Percentiles rank a stretch among this genome's conserved stretches.
Conservation (phyloP, 495 filamentous ascomycete genomes). For the Penicillium cataractarum region DNA sequence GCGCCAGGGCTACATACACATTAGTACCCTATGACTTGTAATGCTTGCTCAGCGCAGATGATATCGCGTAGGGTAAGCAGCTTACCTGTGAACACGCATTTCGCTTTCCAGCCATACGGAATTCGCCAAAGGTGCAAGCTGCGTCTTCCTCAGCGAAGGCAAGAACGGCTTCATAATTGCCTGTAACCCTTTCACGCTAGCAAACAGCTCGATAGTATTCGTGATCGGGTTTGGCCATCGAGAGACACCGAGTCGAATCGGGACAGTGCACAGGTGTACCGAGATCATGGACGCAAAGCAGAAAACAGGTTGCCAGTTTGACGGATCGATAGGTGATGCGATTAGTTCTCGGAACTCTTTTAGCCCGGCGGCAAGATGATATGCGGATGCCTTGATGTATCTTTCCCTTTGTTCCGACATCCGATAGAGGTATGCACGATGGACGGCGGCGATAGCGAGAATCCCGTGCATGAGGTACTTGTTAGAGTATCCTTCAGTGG, state of each 20-base stretch:
- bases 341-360: conserved; percentile 31
- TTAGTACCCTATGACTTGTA: background rate
- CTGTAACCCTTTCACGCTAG: conserved; percentile 25
- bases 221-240: conserved; percentile 26
- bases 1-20: conserved; percentile 5
- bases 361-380: conserved; percentile 26
- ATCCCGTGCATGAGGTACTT: conserved; percentile 47
- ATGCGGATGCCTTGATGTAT: conserved; percentile 36
- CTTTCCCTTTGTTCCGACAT: conserved; percentile 13
- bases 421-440: conserved; percentile 31
- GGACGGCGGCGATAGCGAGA: conserved; percentile 43
- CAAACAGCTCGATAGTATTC: conserved; percentile 26
- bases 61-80: background rate
- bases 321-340: conserved; percentile 30
- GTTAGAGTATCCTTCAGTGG: conserved; percentile 40
- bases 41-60: background rate
- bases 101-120: conserved; percentile 24
- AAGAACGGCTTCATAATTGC: conserved; percentile 29
- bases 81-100: conserved; percentile 23
- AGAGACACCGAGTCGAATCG: conserved; percentile 25
- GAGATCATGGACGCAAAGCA: conserved; percentile 45
- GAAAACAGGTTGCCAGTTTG: conserved; percentile 45
- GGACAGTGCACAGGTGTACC: conserved; percentile 38
- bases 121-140: conserved; percentile 26
- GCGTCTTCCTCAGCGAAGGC: conserved; percentile 16